Base-by-base conservation (phyloP, 179 eudicot species). In the Carnegiea gigantea region DNA sequence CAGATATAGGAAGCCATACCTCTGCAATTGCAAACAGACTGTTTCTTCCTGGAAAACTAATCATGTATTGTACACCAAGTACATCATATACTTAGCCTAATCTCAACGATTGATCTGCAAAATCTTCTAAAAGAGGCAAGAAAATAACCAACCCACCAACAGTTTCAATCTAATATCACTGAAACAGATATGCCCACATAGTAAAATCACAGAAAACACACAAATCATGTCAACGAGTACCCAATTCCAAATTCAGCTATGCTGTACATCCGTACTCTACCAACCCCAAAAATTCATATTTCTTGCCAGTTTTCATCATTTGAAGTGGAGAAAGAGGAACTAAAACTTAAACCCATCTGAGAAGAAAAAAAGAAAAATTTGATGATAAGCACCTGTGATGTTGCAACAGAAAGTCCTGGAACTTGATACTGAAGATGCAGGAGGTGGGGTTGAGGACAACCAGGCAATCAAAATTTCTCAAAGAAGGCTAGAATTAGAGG, bases 361-460 rank as follows among this genome's bases (percentile, higher is more conserved):
- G 26, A 14, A 59, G 23, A 70, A 21, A 38, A 14, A 59, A 30
- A 70, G 10, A 62, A 18, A 24, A 40, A 30, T 14, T 68, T 15
- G 26, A 53, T 24, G 18, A 51, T 72, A 65, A 77, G 72, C 13
- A 84, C 87, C 87, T 85, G 77, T 53, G 46, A 81, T 49, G 53
- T 36, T 80, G 80, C 48, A 72, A 38, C 48, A 76, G 14, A 21
- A 79, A 6, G 30, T 75, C 49, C 33, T 75, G 79, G 57, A 30
- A 70, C 68, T 40, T 62, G 28, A 62, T 8, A 6, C 13, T 62
- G 28, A 9, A 62, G 68, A 62, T 62, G 68, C 28, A 12, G 36
- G 80, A 77, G 62, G 7, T 54, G 62, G n/a, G 0, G 5, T 33
- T n/a, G 38, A 43, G 9, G 43, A 4, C 59, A 62, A 23, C 48